A percentile compares a stretch with the other conserved stretches of the same genome.
phyloP scores from a whole-genome alignment of 331 rosid genomes.

The Pyracantha coccinea region DNA sequence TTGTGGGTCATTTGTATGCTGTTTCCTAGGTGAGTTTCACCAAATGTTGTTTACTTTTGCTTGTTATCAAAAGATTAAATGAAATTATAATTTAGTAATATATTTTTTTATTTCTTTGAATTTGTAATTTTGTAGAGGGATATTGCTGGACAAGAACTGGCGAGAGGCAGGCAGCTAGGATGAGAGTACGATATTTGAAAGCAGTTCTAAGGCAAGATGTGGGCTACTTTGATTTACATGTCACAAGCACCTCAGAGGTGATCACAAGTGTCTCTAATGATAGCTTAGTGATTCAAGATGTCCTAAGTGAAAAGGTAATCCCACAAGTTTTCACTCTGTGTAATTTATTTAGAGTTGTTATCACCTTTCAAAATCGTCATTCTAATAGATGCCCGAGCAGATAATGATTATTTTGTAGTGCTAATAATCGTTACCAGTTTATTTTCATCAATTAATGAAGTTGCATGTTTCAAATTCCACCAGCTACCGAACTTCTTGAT shows the following conservation, averaged over 20 bases:
- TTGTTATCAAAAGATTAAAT: neutral
- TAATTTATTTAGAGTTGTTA: too few relatives aligned
- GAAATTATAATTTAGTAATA: neutral
- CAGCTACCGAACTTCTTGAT: slow-evolving; percentile 55
- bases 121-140: slow-evolving; percentile 49
- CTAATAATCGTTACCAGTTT: too few relatives aligned
- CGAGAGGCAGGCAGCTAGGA: slow-evolving; percentile 78
- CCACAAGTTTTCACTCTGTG: neutral
- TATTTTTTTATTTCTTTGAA: neutral
- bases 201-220: slow-evolving; percentile 88
- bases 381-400: too few relatives aligned
- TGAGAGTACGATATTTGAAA: slow-evolving; percentile 72
- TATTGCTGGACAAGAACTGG: slow-evolving; percentile 98
- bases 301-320: slow-evolving; percentile 73
- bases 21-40: slow-evolving; percentile 70
- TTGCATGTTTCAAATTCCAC: neutral
- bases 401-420: too few relatives aligned
- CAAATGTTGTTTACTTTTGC: neutral
- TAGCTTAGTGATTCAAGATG: slow-evolving; percentile 71
- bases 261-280: slow-evolving; percentile 77
- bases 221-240: slow-evolving; percentile 81
- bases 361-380: too few relatives aligned
- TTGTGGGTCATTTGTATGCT: slow-evolving; percentile 44
- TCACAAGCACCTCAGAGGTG: slow-evolving; percentile 79
- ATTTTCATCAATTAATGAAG: neutral